Percentiles rank a stretch among this genome's conserved stretches.
Conservation (phyloP, 495 filamentous ascomycete species). For the Xylaria telfairii region DNA sequence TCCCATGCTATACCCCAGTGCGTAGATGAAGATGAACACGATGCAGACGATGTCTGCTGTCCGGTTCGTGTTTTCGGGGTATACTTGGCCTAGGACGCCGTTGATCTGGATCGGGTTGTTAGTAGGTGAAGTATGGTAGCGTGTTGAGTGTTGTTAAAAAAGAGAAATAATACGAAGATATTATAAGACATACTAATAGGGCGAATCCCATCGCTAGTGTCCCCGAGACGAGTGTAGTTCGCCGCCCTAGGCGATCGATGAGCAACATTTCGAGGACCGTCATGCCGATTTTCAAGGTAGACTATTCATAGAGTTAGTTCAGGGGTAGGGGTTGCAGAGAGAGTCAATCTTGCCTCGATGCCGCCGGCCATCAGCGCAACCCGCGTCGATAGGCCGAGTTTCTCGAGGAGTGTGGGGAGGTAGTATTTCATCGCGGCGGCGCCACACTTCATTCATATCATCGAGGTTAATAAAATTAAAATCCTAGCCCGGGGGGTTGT, state of each 20-base stretch:
- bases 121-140: neutral
- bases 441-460: conserved; percentile 43
- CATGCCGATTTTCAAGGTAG: conserved; percentile 57
- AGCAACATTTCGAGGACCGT: conserved; percentile 57
- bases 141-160: too few relatives aligned
- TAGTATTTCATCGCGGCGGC: conserved; percentile 64
- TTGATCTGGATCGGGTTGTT: conserved; percentile 47
- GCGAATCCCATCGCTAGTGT: conserved; percentile 54
- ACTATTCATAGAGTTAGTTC: conserved; percentile 22
- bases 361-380: conserved; percentile 55
- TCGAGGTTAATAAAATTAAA: neutral
- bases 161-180: neutral
- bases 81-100: conserved; percentile 55
- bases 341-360: conserved; percentile 46
- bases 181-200: conserved; percentile 48
- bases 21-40: conserved; percentile 64
- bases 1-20: conserved; percentile 61
- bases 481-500: neutral
- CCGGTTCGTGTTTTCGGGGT: conserved; percentile 57
- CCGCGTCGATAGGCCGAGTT: conserved; percentile 51
- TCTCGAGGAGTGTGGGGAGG: conserved; percentile 54
- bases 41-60: conserved; percentile 58
- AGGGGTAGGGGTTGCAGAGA: too few relatives aligned
- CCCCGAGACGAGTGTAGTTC: conserved; percentile 50
- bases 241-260: conserved; percentile 55